Evolutionary conservation across 179 eudicot species (phyloP).

Genomic region (Patellifolia procumbens): DNA sequence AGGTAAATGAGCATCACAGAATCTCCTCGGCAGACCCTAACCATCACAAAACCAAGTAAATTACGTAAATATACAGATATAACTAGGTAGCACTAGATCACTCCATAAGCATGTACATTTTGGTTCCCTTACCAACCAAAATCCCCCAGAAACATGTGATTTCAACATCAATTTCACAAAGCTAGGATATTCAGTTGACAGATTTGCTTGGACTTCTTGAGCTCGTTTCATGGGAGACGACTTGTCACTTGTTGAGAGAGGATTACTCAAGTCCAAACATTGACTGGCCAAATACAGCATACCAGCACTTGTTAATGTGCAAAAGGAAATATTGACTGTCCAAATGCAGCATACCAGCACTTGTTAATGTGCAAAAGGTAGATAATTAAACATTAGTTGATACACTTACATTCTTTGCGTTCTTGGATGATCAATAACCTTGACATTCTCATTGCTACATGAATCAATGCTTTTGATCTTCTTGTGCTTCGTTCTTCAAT

Average conservation of each 20-base stretch:
- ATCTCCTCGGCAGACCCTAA: slow-evolving; percentile 47
- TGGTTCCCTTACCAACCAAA: slow-evolving; percentile 59
- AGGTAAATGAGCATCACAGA: slow-evolving; percentile 48
- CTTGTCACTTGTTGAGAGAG: not conserved
- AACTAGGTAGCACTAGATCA: too few relatives aligned
- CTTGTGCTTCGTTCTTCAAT: slow-evolving; percentile 6
- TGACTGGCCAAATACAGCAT: slow-evolving; percentile 7
- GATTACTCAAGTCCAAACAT: slow-evolving; percentile 1
- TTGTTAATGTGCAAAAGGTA: not conserved
- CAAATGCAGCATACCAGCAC: slow-evolving; percentile 2
- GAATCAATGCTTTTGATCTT: not conserved
- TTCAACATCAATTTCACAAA: slow-evolving; percentile 56
- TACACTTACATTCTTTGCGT: slow-evolving; percentile 9
- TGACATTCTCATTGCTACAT: not conserved
- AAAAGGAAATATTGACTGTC: not conserved
- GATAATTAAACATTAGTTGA: not conserved
- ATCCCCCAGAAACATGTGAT: slow-evolving; percentile 55
- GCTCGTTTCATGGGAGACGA: slow-evolving; percentile 48
- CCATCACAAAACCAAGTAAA: slow-evolving; percentile 15
- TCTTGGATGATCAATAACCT: not conserved
- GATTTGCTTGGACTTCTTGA: slow-evolving; percentile 42
- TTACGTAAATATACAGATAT: not conserved
- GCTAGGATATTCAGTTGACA: slow-evolving; percentile 37
- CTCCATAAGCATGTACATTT: not conserved
- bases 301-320: not conserved